phyloP scores from a whole-genome alignment of 1,139 yeast genomes.

The Arxiozyma heterogenica region DNA sequence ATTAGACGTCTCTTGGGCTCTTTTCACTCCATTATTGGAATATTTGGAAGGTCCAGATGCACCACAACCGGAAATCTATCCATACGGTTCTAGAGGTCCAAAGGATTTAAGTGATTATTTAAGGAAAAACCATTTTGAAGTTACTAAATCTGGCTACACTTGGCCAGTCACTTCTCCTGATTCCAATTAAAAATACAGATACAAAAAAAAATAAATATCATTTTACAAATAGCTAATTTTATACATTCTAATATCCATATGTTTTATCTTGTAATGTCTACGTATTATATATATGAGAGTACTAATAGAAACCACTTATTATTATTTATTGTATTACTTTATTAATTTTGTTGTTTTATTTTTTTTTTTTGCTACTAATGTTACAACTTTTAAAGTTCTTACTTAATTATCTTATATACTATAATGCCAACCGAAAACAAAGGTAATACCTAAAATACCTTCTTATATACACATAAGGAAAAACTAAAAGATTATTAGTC shows the following conservation, averaged over 20 bases:
- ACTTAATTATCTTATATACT: background rate
- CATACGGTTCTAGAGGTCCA: conserved; percentile 94
- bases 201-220: background rate
- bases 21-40: conserved; percentile 84
- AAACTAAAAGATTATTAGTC: background rate
- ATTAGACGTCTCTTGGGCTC: conserved; percentile 83
- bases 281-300: background rate
- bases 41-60: conserved; percentile 63
- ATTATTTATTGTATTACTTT: too few relatives aligned
- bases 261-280: background rate
- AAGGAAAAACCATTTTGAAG: conserved; percentile 5
- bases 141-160: conserved; percentile 5
- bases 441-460: too few relatives aligned
- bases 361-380: background rate
- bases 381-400: background rate
- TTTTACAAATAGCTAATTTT: background rate
- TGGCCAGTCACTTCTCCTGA: conserved; percentile 14
- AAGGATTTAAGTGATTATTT: conserved; percentile 34
- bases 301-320: too few relatives aligned
- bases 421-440: background rate
- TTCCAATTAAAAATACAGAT: background rate
- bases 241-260: background rate
- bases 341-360: too few relatives aligned
- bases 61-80: conserved; percentile 56
- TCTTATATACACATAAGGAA: background rate